A percentile compares a stretch with the other conserved stretches of the same genome.
These are phyloP conservation scores for Daldinia concentrica DNA, from an alignment of 495 filamentous ascomycete genomes.

Conservation along the genomic window DNA sequence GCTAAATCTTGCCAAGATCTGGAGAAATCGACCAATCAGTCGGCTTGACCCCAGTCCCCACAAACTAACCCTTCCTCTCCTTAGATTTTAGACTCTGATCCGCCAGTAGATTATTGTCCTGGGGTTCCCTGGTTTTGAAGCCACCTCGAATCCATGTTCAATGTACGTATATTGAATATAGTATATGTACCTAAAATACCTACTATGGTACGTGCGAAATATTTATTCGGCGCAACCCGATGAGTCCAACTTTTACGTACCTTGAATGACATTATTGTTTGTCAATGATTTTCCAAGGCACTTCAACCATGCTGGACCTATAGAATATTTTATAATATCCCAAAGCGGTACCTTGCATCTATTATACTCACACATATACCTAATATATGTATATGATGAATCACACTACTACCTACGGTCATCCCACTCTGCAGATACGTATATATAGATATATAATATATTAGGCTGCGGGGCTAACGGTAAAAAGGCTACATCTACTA, in stretches of 20 bases:
- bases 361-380: neutral
- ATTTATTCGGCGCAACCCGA: conserved; percentile 25
- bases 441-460: conserved; percentile 10
- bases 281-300: conserved; percentile 3
- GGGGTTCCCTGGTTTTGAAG: neutral
- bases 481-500: conserved; percentile 10
- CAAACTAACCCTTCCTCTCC: conserved; percentile 15
- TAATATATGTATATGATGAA: neutral
- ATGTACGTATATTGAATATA: neutral
- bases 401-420: neutral
- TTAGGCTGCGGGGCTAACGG: conserved; percentile 26
- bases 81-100: neutral
- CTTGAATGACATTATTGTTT: conserved; percentile 22
- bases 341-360: conserved; percentile 9
- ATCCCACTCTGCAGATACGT: neutral
- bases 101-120: conserved; percentile 4
- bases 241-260: conserved; percentile 23
- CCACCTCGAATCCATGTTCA: neutral
- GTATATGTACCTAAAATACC: too few relatives aligned
- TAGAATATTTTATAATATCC: conserved; percentile 1
- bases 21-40: conserved; percentile 37
- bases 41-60: conserved; percentile 39
- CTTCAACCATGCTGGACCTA: neutral
- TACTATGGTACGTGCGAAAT: neutral
- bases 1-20: conserved; percentile 39